These are phyloP conservation scores for Boletus sp. DNA, from an alignment of 1,284 basidiomycete species.

Conservation along the genomic window DNA sequence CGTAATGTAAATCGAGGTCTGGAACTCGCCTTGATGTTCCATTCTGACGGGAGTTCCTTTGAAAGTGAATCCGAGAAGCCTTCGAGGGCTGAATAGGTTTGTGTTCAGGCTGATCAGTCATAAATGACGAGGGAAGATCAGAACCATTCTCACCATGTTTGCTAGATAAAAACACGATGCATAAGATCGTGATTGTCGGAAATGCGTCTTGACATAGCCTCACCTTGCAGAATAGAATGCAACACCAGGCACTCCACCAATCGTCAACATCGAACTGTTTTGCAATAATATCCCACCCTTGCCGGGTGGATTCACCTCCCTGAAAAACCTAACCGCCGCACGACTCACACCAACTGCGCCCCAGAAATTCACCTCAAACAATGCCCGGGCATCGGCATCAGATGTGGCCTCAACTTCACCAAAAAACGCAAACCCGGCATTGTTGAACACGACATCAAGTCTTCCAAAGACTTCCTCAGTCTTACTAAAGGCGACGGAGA, in stretches of 20 bases:
- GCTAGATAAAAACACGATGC: background rate
- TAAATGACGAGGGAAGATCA: background rate
- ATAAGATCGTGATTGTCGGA: background rate
- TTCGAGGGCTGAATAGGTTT: constrained; percentile 10
- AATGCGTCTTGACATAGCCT: background rate
- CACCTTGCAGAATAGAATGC: constrained; percentile 13
- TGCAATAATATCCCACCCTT: constrained; percentile 16
- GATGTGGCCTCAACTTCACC: constrained; percentile 14
- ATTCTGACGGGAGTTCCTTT: constrained; percentile 10
- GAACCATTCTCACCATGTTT: constrained; percentile 18
- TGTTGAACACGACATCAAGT: constrained; percentile 23
- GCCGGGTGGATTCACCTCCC: constrained; percentile 14
- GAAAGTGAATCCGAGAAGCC: constrained; percentile 17
- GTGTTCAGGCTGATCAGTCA: background rate
- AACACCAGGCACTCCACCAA: constrained; percentile 5
- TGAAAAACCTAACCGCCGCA: constrained; percentile 13
- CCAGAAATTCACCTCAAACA: constrained; percentile 22
- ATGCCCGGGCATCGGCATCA: constrained; percentile 4
- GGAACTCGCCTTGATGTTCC: constrained; percentile 22
- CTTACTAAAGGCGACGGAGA: constrained; percentile 16
- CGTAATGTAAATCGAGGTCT: background rate
- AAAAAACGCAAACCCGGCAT: constrained; percentile 12
- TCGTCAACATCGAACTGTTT: constrained; percentile 15
- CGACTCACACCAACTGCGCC: constrained; percentile 11
- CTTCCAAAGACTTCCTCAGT: constrained; percentile 11